Percentiles rank a stretch among this genome's conserved stretches.
Evolutionary conservation across 352 stramenopile species (phyloP).

Genomic region (Globisporangium lucens): DNA sequence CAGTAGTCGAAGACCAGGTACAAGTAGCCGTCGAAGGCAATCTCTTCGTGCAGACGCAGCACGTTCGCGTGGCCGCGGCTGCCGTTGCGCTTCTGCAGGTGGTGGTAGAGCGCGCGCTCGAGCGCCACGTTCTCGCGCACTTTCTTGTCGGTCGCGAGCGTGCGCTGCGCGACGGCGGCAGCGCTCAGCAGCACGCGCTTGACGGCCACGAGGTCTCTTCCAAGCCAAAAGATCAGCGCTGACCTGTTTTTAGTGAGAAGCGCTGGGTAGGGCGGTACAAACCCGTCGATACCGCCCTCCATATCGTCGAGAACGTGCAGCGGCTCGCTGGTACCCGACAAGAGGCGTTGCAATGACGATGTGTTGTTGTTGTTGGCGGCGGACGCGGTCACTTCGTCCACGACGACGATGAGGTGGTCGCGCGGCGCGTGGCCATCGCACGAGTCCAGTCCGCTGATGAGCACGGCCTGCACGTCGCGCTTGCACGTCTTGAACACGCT

Average conservation of each 20-base stretch:
- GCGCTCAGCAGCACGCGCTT: constrained; percentile 77
- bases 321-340: constrained; percentile 64
- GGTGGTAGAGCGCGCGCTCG: constrained; percentile 65
- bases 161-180: constrained; percentile 40
- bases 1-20: constrained; percentile 82
- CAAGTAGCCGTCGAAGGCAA: constrained; percentile 73
- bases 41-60: constrained; percentile 68
- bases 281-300: constrained; percentile 52
- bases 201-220: constrained; percentile 60
- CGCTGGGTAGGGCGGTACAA: constrained; percentile 65
- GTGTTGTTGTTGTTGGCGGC: not conserved
- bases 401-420: constrained; percentile 37
- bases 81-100: constrained; percentile 48
- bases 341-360: constrained; percentile 60
- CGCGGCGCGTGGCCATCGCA: constrained; percentile 34
- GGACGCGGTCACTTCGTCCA: constrained; percentile 29
- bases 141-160: constrained; percentile 61
- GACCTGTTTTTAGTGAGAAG: constrained; percentile 42
- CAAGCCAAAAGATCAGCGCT: constrained; percentile 64
- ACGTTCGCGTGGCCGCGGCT: constrained; percentile 65
- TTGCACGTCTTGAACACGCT: constrained; percentile 64
- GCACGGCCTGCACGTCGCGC: constrained; percentile 56
- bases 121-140: constrained; percentile 80
- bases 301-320: constrained; percentile 56
- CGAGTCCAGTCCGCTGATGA: constrained; percentile 62